phyloP scores from a whole-genome alignment of 208 protist genomes.

The Novymonas esmeraldas region DNA sequence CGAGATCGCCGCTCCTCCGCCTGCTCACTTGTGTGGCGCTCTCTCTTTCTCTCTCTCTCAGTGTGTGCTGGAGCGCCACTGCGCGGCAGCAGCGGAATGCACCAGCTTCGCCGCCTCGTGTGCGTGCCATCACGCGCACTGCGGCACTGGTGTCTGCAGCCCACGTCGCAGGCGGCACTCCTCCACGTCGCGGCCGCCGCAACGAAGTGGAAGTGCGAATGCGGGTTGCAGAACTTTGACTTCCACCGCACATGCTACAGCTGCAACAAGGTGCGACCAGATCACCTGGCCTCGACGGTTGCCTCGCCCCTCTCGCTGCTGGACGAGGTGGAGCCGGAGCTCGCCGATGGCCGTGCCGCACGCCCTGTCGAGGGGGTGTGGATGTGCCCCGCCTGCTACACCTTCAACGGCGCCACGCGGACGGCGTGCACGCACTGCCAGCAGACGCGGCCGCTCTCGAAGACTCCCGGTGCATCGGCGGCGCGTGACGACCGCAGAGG shows the following conservation, averaged over 20 bases:
- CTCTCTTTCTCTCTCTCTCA: no score
- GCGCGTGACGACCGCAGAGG: no score
- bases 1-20: no score
- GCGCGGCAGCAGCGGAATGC: no score
- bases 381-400: conserved; percentile 31
- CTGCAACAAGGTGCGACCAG: conserved; percentile 38
- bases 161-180: background rate
- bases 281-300: background rate
- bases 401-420: conserved; percentile 25
- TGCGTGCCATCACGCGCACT: background rate
- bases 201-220: conserved; percentile 61
- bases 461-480: background rate
- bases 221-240: conserved; percentile 74
- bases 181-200: conserved; percentile 2
- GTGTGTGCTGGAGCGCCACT: no score
- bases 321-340: background rate
- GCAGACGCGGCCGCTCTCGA: background rate
- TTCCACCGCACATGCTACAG: conserved; percentile 69
- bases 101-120: background rate
- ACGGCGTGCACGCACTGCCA: conserved; percentile 20
- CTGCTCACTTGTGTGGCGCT: no score
- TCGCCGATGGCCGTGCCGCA: background rate
- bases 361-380: conserved; percentile 12
- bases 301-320: conserved; percentile 13
- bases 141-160: background rate